Conservation (phyloP, 768 basidiomycete genomes). For the Naematelia encephala region DNA sequence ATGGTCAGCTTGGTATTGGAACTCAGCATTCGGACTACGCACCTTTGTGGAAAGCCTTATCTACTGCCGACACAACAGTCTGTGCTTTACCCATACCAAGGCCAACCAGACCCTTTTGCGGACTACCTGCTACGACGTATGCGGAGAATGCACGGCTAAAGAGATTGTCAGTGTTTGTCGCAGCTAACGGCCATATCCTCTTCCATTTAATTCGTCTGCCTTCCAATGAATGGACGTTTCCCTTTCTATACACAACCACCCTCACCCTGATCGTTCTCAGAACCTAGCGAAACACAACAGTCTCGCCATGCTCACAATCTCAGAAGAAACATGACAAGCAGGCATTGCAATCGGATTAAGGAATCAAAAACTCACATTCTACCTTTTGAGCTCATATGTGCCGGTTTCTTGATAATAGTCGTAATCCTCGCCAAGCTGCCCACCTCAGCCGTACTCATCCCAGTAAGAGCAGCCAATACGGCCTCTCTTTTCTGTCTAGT, state of each 20-base stretch:
- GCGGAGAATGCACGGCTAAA: constrained; percentile 36
- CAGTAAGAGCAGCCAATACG: constrained; percentile 34
- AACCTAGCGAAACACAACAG: no score
- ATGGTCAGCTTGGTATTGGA: no score
- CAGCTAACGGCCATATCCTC: background rate
- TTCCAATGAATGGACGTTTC: background rate
- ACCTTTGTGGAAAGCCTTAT: constrained; percentile 45
- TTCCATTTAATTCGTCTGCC: background rate
- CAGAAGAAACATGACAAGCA: no score
- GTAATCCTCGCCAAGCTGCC: constrained; percentile 49
- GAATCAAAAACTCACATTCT: constrained; percentile 57
- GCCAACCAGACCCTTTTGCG: constrained; percentile 46
- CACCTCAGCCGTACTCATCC: constrained; percentile 48
- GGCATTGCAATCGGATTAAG: no score
- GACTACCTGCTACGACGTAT: constrained; percentile 48
- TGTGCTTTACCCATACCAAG: constrained; percentile 46
- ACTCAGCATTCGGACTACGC: no score
- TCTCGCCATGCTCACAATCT: no score
- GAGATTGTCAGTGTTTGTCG: background rate
- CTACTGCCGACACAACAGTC: constrained; percentile 36
- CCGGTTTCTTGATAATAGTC: constrained; percentile 57
- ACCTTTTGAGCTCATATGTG: constrained; percentile 91
- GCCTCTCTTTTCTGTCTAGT: constrained; percentile 16
- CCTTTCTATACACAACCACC: background rate
- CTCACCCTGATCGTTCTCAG: background rate